phyloP scores from a whole-genome alignment of 2,329 filamentous ascomycete genomes.

The Aspergillus cejpii region DNA sequence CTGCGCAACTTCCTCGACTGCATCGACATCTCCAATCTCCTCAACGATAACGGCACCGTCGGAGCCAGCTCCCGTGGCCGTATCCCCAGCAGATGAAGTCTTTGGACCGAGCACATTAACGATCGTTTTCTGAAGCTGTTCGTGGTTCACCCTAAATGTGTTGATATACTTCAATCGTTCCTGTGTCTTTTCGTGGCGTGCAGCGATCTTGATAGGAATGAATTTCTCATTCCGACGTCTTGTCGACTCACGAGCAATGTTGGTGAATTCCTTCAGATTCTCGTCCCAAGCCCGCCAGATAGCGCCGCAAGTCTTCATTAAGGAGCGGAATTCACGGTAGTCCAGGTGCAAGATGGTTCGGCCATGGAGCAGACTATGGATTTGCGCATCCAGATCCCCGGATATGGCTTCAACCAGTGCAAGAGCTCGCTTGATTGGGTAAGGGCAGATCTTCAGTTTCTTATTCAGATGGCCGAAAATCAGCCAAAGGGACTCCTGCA shows the following conservation, averaged over 20 bases:
- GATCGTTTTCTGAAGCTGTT: slow-evolving; percentile 94
- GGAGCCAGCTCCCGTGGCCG: slow-evolving; percentile 35
- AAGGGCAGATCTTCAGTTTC: slow-evolving; percentile 92
- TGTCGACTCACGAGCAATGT: slow-evolving; percentile 91
- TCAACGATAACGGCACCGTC: slow-evolving; percentile 70
- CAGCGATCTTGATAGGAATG: slow-evolving; percentile 92
- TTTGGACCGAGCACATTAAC: slow-evolving; percentile 88
- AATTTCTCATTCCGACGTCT: slow-evolving; percentile 93
- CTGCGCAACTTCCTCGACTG: slow-evolving; percentile 89
- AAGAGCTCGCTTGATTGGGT: slow-evolving; percentile 83
- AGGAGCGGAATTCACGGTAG: slow-evolving; percentile 77
- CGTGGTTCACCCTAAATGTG: slow-evolving; percentile 93
- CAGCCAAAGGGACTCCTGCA: slow-evolving; percentile 77
- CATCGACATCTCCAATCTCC: slow-evolving; percentile 94
- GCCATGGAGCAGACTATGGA: slow-evolving; percentile 80
- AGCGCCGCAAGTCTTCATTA: slow-evolving; percentile 75
- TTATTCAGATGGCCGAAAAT: slow-evolving; percentile 97
- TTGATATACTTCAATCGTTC: slow-evolving; percentile 86
- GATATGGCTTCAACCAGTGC: slow-evolving; percentile 97
- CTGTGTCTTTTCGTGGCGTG: slow-evolving; percentile 81
- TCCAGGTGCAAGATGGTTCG: slow-evolving; percentile 85
- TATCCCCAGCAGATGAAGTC: slow-evolving; percentile 50
- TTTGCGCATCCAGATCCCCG: slow-evolving; percentile 75
- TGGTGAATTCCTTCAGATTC: slow-evolving; percentile 94
- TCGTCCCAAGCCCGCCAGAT: slow-evolving; percentile 95